These are phyloP conservation scores for Trichothecium sympodiale DNA, from an alignment of 2,329 filamentous ascomycete species.

Conservation along the genomic window DNA sequence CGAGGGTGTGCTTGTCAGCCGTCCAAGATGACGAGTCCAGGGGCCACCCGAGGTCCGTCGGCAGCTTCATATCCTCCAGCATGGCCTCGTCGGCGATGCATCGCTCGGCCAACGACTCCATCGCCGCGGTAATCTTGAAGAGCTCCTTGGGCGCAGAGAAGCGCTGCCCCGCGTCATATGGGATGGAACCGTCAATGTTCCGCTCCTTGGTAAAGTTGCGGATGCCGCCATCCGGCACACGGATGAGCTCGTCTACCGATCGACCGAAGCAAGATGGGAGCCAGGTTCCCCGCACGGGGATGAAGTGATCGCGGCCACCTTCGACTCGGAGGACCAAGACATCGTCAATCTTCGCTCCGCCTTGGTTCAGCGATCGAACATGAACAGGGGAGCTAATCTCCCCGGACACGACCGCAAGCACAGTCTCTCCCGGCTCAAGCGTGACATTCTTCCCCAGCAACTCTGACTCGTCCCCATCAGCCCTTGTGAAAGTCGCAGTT, in stretches of 20 bases:
- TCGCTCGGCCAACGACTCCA: slow-evolving; percentile 48
- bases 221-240: slow-evolving; percentile 72
- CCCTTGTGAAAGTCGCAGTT: slow-evolving; percentile 48
- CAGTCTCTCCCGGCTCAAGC: slow-evolving; percentile 76
- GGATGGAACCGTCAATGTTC: slow-evolving; percentile 36
- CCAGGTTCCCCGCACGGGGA: slow-evolving; percentile 72
- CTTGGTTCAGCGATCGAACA: slow-evolving; percentile 62
- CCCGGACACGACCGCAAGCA: slow-evolving; percentile 56
- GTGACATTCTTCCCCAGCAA: slow-evolving; percentile 42
- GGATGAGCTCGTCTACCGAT: slow-evolving; percentile 79
- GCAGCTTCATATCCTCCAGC: slow-evolving; percentile 41
- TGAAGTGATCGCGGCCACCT: slow-evolving; percentile 82
- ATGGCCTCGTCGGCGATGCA: slow-evolving; percentile 51
- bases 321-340: slow-evolving; percentile 77
- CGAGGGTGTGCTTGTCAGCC: slow-evolving; percentile 10
- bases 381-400: slow-evolving; percentile 53
- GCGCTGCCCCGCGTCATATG: slow-evolving; percentile 47
- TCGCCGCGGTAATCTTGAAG: slow-evolving; percentile 75
- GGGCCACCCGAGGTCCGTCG: slow-evolving; percentile 48
- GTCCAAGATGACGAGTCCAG: slow-evolving; percentile 34
- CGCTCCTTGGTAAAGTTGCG: slow-evolving; percentile 35
- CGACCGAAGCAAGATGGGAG: slow-evolving; percentile 71
- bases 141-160: slow-evolving; percentile 81
- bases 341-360: slow-evolving; percentile 59
- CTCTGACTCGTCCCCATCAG: slow-evolving; percentile 18